Evolutionary conservation across 2,329 filamentous ascomycete species (phyloP), one percentile per base, ranked within the genome.

Genomic region (Drechslera avenae): DNA sequence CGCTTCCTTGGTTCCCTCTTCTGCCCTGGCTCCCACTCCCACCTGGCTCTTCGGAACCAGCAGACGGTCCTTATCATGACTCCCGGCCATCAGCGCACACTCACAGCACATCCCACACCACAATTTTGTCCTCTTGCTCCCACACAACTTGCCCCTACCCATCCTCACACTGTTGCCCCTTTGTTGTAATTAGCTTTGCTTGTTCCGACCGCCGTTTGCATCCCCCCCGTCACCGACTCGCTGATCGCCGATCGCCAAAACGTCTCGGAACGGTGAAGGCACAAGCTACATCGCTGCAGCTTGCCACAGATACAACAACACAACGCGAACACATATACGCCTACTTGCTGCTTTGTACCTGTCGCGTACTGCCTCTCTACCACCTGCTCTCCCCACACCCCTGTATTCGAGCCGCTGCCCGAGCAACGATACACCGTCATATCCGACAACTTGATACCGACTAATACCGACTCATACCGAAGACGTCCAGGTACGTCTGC

Each of bases 241-340:
- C 63, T 66, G 66, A 71, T 71, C 42, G 26, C 26, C 26, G 9
- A 28, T 28, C 67, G 54, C 57, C 54, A 56, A 56, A 40, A 47
- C 55, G 51, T 60, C 55, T 60, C 64, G 62, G 59, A 59, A 61
- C 56, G 43, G 40, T 35, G 44, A 53, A 57, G 59, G 56, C 54
- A 45, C 60, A 57, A 62, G 63, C 63, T 64, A 59, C 62, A 57
- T 60, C 50, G 57, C 68, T 68, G 67, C 67, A 71, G 61, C 67
- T 67, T 67, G 63, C 58, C 55, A 45, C 46, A 28, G 4, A 28
- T 28, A 28, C 26, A 50, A 50, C 59, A 56, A 50, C 61, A 57
- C 48, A 52, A 50, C 47, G 28, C 52, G 55, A 55, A 44, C 49
- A 49, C 59, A 39, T 48, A 56, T 46, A 44, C 51, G 49, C 57